Conservation (phyloP, 148 eudicot species). For the Rhododendron molle region DNA sequence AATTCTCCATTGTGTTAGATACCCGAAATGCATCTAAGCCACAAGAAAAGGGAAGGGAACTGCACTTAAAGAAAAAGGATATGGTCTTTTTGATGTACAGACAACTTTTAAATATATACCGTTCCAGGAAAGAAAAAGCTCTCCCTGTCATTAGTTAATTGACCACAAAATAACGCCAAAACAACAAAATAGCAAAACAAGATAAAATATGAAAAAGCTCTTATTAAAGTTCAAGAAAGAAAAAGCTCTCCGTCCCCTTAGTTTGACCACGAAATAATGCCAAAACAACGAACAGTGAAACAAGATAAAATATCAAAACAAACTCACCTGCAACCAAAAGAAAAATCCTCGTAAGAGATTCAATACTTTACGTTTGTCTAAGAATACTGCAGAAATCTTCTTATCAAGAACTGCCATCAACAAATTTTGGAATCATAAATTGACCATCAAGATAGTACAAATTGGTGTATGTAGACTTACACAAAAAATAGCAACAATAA, state of each 20-base stretch:
- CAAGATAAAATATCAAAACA: background rate
- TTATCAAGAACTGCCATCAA: constrained; percentile 22
- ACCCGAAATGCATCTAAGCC: background rate
- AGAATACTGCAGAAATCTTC: constrained; percentile 24
- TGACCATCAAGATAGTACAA: background rate
- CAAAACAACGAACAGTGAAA: constrained; percentile 3
- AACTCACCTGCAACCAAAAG: constrained; percentile 41
- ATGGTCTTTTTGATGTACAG: background rate
- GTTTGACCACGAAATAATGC: background rate
- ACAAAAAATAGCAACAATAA: no score
- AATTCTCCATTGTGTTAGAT: background rate
- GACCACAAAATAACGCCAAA: background rate
- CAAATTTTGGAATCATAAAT: background rate
- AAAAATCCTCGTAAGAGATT: constrained; percentile 41
- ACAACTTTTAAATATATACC: background rate
- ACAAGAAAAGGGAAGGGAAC: background rate
- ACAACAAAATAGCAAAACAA: background rate
- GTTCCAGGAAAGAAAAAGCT: background rate
- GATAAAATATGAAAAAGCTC: background rate
- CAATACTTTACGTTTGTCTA: constrained; percentile 27
- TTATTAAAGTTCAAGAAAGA: no score
- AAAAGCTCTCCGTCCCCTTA: no score
- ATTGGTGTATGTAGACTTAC: no score
- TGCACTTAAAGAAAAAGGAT: background rate
- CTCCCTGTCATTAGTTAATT: background rate